Evolutionary conservation across 2,329 filamentous ascomycete genomes (phyloP).

Genomic region (Stagonosporopsis rhizophila): DNA sequence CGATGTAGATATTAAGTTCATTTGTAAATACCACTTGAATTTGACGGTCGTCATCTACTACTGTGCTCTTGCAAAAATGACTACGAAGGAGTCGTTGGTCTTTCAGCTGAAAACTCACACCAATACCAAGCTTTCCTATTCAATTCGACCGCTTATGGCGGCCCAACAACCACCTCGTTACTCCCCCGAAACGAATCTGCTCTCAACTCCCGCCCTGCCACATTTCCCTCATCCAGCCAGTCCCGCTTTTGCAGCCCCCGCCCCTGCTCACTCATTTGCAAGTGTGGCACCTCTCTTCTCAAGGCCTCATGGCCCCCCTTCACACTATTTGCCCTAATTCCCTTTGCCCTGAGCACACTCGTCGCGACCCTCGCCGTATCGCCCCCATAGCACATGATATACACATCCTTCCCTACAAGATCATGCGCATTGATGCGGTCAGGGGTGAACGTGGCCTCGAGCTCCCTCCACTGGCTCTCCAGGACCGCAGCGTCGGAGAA

Average conservation of each 20-base stretch:
- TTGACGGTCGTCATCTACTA: neutral
- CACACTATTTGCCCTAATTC: slow-evolving; percentile 25
- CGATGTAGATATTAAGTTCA: slow-evolving; percentile 22
- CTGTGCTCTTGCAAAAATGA: neutral
- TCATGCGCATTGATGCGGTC: slow-evolving; percentile 29
- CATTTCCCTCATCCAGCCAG: neutral
- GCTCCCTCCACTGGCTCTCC: slow-evolving; percentile 30
- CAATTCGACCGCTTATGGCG: neutral
- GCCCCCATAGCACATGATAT: slow-evolving; percentile 27
- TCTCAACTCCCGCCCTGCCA: neutral
- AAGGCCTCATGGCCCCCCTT: slow-evolving; percentile 26
- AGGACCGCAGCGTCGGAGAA: slow-evolving; percentile 25
- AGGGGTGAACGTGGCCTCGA: slow-evolving; percentile 24
- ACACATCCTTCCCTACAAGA: slow-evolving; percentile 27
- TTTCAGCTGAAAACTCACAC: too few relatives aligned
- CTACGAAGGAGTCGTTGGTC: neutral
- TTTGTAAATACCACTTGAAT: neutral
- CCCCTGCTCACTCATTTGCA: slow-evolving; percentile 19
- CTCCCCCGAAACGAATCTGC: neutral
- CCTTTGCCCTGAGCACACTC: slow-evolving; percentile 28
- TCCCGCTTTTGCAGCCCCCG: slow-evolving; percentile 3
- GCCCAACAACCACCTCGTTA: slow-evolving; percentile 6
- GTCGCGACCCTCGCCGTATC: slow-evolving; percentile 30
- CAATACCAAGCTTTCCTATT: neutral
- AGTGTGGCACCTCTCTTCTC: slow-evolving; percentile 16